Evolutionary conservation across 2,329 filamentous ascomycete species (phyloP).

Genomic region (Aspergillus pseudonomiae): DNA sequence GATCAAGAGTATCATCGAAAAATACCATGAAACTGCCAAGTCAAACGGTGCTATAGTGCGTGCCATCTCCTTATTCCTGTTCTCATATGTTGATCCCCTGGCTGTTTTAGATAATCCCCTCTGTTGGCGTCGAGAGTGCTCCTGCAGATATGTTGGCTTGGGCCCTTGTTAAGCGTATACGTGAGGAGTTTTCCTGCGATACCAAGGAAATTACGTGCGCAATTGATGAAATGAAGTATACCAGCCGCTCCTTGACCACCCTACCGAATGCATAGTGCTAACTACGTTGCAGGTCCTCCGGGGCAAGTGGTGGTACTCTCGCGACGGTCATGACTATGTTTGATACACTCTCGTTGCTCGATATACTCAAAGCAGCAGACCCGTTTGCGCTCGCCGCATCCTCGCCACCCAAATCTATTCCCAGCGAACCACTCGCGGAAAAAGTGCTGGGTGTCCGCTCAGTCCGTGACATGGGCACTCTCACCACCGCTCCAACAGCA

Average conservation of each 20-base stretch:
- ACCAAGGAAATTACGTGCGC: slow-evolving; percentile 56
- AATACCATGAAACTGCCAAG: slow-evolving; percentile 63
- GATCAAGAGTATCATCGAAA: slow-evolving; percentile 63
- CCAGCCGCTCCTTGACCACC: slow-evolving; percentile 17
- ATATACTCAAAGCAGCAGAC: slow-evolving; percentile 51
- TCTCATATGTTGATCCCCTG: neutral
- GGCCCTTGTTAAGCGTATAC: slow-evolving; percentile 57
- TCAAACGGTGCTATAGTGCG: slow-evolving; percentile 62
- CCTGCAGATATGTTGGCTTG: slow-evolving; percentile 60
- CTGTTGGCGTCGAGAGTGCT: slow-evolving; percentile 63
- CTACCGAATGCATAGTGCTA: neutral
- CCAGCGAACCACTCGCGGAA: slow-evolving; percentile 32
- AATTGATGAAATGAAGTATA: slow-evolving; percentile 57
- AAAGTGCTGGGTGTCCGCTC: slow-evolving; percentile 54
- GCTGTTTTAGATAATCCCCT: slow-evolving; percentile 57
- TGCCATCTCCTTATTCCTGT: neutral
- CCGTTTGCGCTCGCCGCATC: slow-evolving; percentile 57
- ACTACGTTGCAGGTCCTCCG: slow-evolving; percentile 35
- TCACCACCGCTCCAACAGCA: slow-evolving; percentile 58
- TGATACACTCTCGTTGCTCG: slow-evolving; percentile 47
- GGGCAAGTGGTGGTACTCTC: slow-evolving; percentile 64
- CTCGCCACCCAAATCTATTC: slow-evolving; percentile 36
- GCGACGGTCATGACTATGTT: slow-evolving; percentile 65
- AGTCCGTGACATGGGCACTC: slow-evolving; percentile 60
- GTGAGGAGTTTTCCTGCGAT: slow-evolving; percentile 53